A percentile compares a stretch with the other conserved stretches of the same genome.
These are phyloP conservation scores for Cenchrus americanus DNA, from an alignment of 176 grass and related monocot genomes.

Conservation along the genomic window DNA sequence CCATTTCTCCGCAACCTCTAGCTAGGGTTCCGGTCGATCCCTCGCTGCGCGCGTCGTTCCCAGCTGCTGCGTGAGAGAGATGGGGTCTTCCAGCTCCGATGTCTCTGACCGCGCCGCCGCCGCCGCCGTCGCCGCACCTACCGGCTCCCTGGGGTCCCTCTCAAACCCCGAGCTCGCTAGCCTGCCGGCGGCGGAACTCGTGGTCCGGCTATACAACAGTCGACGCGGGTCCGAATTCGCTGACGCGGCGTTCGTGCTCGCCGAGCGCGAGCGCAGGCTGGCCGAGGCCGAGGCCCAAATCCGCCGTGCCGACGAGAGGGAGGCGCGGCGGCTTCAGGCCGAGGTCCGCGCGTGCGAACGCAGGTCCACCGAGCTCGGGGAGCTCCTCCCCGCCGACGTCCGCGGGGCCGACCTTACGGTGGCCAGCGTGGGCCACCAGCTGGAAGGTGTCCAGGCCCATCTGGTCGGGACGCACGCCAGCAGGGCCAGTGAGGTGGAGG, in stretches of 20 bases:
- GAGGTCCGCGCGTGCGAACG: background rate
- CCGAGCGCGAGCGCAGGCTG: background rate
- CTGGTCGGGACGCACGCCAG: too few relatives aligned
- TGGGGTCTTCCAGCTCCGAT: too few relatives aligned
- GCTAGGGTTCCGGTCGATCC: too few relatives aligned
- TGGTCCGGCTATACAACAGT: background rate
- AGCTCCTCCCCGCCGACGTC: background rate
- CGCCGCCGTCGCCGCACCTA: too few relatives aligned
- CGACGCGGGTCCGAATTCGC: background rate
- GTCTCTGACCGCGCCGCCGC: too few relatives aligned
- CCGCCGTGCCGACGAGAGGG: background rate
- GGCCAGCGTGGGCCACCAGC: too few relatives aligned
- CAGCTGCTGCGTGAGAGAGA: too few relatives aligned
- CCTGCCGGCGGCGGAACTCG: background rate
- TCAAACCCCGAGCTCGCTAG: background rate
- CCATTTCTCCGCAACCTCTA: too few relatives aligned
- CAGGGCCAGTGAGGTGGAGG: too few relatives aligned
- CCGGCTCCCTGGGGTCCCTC: too few relatives aligned
- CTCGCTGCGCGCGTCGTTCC: too few relatives aligned
- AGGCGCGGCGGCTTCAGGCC: background rate
- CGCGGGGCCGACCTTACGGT: background rate
- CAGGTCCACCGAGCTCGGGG: background rate
- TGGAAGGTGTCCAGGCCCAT: too few relatives aligned
- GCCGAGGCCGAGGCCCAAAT: background rate
- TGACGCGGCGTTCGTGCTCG: background rate